Evolutionary conservation across 1,284 basidiomycete species (phyloP).

Genomic region (Sutorius eximius): DNA sequence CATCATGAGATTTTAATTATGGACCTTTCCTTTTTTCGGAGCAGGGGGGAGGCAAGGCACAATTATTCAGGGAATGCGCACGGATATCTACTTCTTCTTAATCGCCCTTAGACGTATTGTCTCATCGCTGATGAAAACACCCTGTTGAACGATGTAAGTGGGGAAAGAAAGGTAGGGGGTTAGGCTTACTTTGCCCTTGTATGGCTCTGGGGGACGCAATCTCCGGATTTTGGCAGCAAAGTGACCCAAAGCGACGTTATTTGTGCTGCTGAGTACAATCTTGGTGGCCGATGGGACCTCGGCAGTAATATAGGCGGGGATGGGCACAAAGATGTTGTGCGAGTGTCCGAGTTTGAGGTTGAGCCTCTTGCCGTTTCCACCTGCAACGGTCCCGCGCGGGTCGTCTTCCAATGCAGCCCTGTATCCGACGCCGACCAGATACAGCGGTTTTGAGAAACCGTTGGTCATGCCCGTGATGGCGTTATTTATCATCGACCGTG

Average conservation of each 20-base stretch:
- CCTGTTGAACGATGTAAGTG: constrained; percentile 45
- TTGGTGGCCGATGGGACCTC: constrained; percentile 72
- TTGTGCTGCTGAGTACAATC: constrained; percentile 66
- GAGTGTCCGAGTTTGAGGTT: constrained; percentile 92
- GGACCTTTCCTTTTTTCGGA: neutral
- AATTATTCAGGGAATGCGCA: constrained; percentile 6
- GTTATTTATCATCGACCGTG: constrained; percentile 86
- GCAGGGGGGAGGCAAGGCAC: neutral
- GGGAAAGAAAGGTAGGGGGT: constrained; percentile 1
- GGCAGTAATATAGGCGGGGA: constrained; percentile 78
- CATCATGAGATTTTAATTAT: neutral
- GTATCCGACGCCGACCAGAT: constrained; percentile 95
- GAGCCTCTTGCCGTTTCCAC: constrained; percentile 62
- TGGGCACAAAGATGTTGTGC: constrained; percentile 81
- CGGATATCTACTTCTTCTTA: constrained; percentile 86
- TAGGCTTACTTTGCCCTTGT: constrained; percentile 87
- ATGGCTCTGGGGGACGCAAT: constrained; percentile 92
- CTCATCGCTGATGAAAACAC: constrained; percentile 90
- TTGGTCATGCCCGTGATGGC: constrained; percentile 88
- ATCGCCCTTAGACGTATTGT: constrained; percentile 84
- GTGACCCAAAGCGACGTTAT: constrained; percentile 79
- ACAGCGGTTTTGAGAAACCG: constrained; percentile 82
- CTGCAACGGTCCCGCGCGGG: constrained; percentile 61
- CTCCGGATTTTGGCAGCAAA: constrained; percentile 87
- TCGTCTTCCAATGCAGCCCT: constrained; percentile 86